Evolutionary conservation across 495 filamentous ascomycete species (phyloP).

Genomic region (Aspergillus campestris): DNA sequence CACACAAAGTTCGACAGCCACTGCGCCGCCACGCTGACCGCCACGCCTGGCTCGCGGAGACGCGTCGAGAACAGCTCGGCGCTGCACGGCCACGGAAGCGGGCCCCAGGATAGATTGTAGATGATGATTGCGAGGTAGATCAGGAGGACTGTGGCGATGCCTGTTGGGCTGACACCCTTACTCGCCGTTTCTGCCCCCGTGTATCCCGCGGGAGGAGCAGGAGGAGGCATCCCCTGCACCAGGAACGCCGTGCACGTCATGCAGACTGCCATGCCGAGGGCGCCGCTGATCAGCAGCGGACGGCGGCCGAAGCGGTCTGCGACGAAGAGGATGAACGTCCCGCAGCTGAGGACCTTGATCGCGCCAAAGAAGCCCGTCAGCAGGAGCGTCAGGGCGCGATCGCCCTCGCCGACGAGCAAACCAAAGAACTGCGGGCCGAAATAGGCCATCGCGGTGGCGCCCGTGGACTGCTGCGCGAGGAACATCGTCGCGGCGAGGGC

Average conservation of each 20-base stretch:
- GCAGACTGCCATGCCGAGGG: conserved; percentile 41
- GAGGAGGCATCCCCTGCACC: conserved; percentile 24
- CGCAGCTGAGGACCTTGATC: conserved; percentile 41
- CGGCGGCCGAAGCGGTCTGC: conserved; percentile 50
- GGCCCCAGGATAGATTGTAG: conserved; percentile 37
- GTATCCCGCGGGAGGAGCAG: no score
- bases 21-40: conserved; percentile 38
- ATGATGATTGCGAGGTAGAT: conserved; percentile 43
- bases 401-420: conserved; percentile 42
- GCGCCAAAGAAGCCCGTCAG: conserved; percentile 45
- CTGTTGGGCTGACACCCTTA: neutral
- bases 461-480: conserved; percentile 42
- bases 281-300: conserved; percentile 43
- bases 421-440: conserved; percentile 46
- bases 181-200: no score
- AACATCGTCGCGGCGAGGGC: conserved; percentile 34
- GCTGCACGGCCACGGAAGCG: conserved; percentile 28
- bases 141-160: conserved; percentile 37
- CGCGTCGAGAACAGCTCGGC: conserved; percentile 43
- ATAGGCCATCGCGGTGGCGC: conserved; percentile 46
- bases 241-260: conserved; percentile 51
- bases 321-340: conserved; percentile 42
- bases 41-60: conserved; percentile 42
- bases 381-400: conserved; percentile 19
- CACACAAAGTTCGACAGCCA: conserved; percentile 49